Evolutionary conservation across 2,329 filamentous ascomycete genomes (phyloP).

Genomic region (Sporothrix dimorphospora): DNA sequence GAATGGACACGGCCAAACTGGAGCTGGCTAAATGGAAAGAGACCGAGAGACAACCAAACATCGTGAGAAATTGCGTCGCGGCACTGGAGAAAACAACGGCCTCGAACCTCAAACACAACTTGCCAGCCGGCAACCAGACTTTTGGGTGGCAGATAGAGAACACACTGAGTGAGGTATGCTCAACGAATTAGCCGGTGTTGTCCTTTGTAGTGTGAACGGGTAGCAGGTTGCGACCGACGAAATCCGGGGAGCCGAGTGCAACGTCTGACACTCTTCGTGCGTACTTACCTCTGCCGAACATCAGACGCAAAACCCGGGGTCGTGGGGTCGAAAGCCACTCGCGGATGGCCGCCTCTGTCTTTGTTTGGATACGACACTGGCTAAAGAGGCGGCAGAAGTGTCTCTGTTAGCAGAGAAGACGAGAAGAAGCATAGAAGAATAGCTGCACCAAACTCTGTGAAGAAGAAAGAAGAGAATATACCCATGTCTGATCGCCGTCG

Average conservation of each 20-base stretch:
- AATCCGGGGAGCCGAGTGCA: constrained; percentile 14
- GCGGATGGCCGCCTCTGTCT: background rate
- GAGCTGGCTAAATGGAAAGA: constrained; percentile 20
- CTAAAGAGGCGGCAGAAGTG: constrained; percentile 9
- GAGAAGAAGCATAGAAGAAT: background rate
- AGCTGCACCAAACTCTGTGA: background rate
- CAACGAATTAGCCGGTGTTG: background rate
- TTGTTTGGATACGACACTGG: constrained; percentile 13
- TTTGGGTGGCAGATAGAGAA: background rate
- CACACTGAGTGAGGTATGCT: background rate
- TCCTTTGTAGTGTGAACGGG: background rate
- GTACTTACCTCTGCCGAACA: background rate
- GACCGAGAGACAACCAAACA: constrained; percentile 5
- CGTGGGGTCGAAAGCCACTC: background rate
- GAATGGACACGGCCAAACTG: background rate
- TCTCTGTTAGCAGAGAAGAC: background rate
- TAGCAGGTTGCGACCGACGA: background rate
- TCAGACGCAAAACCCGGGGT: constrained; percentile 14
- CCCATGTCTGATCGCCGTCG: constrained; percentile 11
- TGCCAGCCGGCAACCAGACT: background rate
- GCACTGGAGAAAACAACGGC: background rate
- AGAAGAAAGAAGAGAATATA: background rate
- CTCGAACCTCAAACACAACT: constrained; percentile 12
- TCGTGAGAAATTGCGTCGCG: background rate
- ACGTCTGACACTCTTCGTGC: background rate